A percentile compares a stretch with the other conserved stretches of the same genome.
Conservation (phyloP, 164 flowering plant genomes). For the Tinospora cordifolia region DNA sequence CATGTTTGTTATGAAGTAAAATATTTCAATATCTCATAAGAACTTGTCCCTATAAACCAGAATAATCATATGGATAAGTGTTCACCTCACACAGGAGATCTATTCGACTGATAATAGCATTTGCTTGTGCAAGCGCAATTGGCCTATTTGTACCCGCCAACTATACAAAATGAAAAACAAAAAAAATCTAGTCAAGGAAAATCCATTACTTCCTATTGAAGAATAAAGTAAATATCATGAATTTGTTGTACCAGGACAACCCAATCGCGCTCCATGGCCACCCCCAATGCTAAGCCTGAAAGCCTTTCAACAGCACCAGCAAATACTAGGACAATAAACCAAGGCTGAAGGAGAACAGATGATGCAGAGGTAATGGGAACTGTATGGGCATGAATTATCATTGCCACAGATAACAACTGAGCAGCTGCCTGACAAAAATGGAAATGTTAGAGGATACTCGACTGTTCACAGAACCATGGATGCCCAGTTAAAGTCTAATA, state of each 20-base stretch:
- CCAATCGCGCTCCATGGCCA: slow-evolving; percentile 98
- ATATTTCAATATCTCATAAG: background rate
- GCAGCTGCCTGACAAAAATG: slow-evolving; percentile 68
- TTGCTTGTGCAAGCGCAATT: slow-evolving; percentile 90
- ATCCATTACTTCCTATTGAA: background rate
- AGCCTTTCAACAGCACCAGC: slow-evolving; percentile 88
- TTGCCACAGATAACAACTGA: slow-evolving; percentile 77
- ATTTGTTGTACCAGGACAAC: slow-evolving; percentile 68
- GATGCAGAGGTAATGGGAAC: slow-evolving; percentile 33
- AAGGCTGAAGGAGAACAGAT: slow-evolving; percentile 68
- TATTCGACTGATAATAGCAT: slow-evolving; percentile 81
- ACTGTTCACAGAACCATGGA: background rate
- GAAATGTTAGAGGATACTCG: slow-evolving; percentile 7
- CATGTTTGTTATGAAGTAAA: background rate
- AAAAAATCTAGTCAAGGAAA: background rate
- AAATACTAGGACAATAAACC: slow-evolving; percentile 73
- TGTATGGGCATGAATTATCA: slow-evolving; percentile 78
- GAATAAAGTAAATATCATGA: background rate
- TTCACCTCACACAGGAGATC: slow-evolving; percentile 91
- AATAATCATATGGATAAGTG: slow-evolving; percentile 1
- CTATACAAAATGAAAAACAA: slow-evolving; percentile 38
- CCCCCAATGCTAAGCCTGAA: slow-evolving; percentile 80
- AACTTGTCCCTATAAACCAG: background rate
- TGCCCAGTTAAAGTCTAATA: background rate
- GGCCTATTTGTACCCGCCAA: slow-evolving; percentile 87